phyloP scores from a whole-genome alignment of 2,329 filamentous ascomycete genomes.

The Dryadomyces quercus-mongolicae region DNA sequence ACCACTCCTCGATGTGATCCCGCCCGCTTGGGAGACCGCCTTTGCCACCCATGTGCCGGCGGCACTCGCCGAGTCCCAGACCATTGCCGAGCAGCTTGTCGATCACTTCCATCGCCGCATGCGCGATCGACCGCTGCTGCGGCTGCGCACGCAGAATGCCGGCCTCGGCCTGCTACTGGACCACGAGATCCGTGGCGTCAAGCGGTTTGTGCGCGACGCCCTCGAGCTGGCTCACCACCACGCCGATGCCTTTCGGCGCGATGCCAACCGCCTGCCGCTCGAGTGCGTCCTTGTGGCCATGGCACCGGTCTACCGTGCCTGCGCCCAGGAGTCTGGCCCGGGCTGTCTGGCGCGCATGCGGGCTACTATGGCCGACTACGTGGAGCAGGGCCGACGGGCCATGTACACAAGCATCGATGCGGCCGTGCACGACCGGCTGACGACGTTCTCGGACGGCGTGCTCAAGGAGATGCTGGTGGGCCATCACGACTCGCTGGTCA shows the following conservation, averaged over 20 bases:
- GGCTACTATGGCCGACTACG: slow-evolving; percentile 29
- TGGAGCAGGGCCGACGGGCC: slow-evolving; percentile 22
- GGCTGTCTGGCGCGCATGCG: slow-evolving; percentile 43
- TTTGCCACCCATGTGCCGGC: slow-evolving; percentile 16
- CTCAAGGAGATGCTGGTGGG: slow-evolving; percentile 29
- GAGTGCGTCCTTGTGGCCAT: slow-evolving; percentile 34
- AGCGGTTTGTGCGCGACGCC: background rate
- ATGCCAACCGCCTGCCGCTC: slow-evolving; percentile 40
- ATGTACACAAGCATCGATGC: slow-evolving; percentile 38
- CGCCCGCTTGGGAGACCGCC: slow-evolving; percentile 16
- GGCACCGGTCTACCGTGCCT: slow-evolving; percentile 30
- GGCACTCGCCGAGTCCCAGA: slow-evolving; percentile 12
- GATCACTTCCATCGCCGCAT: slow-evolving; percentile 15
- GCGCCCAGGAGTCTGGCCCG: slow-evolving; percentile 26
- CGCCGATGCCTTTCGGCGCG: slow-evolving; percentile 27
- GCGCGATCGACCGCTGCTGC: slow-evolving; percentile 11
- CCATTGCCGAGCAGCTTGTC: slow-evolving; percentile 9
- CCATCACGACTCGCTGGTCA: slow-evolving; percentile 36
- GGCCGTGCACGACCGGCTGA: slow-evolving; percentile 26
- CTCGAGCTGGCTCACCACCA: background rate
- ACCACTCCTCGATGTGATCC: background rate
- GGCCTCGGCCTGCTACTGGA: slow-evolving; percentile 12
- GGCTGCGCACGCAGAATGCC: slow-evolving; percentile 11
- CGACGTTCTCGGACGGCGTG: slow-evolving; percentile 18
- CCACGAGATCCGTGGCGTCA: slow-evolving; percentile 1